Evolutionary conservation across 345 rosid species (phyloP), one percentile per base, ranked within the genome.

Genomic region (Melastoma malabathricum): DNA sequence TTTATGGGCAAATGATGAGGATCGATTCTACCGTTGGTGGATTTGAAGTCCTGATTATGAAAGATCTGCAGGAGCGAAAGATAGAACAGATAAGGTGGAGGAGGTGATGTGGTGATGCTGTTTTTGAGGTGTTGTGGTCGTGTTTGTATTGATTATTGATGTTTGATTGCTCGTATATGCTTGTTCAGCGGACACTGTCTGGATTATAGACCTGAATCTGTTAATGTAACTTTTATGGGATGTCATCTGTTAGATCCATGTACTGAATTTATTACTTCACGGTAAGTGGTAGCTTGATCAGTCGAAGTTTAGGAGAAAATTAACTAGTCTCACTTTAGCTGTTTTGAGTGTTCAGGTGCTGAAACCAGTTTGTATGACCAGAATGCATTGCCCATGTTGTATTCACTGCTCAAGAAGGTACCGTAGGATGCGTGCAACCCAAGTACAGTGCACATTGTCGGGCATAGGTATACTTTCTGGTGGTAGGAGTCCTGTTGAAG

Each of bases 401-500:
- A 46, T 67, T 56, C 66, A 74, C 64, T 65, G 61, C 62, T 73
- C 76, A 73, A 69, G 46, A 60, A 63, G 68, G 64, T 66, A 63
- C 65, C 73, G 71, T 63, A 72, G 60, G 62, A 65, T 64, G 50
- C 75, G 73, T 59, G 71, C 69, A 44, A 48, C 59, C 41, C 74
- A 56, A 67, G 63, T 58, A 61, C 51, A 61, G 53, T 64, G 66
- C 58, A 64, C 58, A 71, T 64, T 71, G 50, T 64, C 65, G 58
- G 63, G 58, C 60, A 68, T 71, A 53, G 61, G 71, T 25, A 53
- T 52, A 59, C 70, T 57, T 48, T 63, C 68, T 54, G 47, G 43
- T 58, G 56, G 58, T 61, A 71, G 55, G 61, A 65, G 67, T 52
- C 66, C 51, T 48, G 66, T 64, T 29, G 63, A 75, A 41, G 48